Evolutionary conservation across 495 filamentous ascomycete species (phyloP), one percentile per base, ranked within the genome.

Genomic region (Penicillium desertorum): DNA sequence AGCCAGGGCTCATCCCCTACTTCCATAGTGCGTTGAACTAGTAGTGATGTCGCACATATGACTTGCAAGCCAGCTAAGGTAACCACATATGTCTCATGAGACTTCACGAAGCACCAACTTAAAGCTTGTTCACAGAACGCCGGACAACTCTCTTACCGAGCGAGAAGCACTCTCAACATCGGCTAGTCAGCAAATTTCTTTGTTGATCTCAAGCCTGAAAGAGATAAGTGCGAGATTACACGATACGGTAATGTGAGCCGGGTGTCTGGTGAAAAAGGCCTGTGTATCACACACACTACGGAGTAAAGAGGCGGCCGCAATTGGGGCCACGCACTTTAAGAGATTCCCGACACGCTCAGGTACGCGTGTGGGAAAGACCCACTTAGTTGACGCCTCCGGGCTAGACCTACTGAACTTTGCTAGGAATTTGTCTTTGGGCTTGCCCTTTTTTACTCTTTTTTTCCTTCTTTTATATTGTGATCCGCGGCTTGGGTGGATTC

Each of bases 321-420:
- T 27, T 29, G 23, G 7, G 42, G 25, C 45, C 67, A 71, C 68
- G 67, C 70, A 71, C 70, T 54, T 16, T 42, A 4, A 19, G 36
- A 22, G 3, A 20, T 44, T 30, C 44, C 46, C 58, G 43, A 55
- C 68, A 72, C 64, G 60, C 36, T 54, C 62, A 72, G 65, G 65
- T 57, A 67, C 67, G 32, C 37, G 17, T 22, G 54, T 49, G 32
- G 20, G 16, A 16, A n/a, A 3, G 50, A 14, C 23, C 22, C 56
- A 60, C 65, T 61, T 60, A 54, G 57, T 32, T 34, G 51, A 65
- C 64, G 63, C 64, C 61, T 56, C 60, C 60, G 61, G 64, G 65
- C 66, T 67, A 61, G 66, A 50, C 22, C 22, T 23, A 50, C 62
- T 62, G 60, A 67, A 67, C 68, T 45, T 63, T 63, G 54, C 53